A percentile compares a stretch with the other conserved stretches of the same genome.
Evolutionary conservation across 2,329 filamentous ascomycete species (phyloP).

Genomic region (Geosmithia flava): DNA sequence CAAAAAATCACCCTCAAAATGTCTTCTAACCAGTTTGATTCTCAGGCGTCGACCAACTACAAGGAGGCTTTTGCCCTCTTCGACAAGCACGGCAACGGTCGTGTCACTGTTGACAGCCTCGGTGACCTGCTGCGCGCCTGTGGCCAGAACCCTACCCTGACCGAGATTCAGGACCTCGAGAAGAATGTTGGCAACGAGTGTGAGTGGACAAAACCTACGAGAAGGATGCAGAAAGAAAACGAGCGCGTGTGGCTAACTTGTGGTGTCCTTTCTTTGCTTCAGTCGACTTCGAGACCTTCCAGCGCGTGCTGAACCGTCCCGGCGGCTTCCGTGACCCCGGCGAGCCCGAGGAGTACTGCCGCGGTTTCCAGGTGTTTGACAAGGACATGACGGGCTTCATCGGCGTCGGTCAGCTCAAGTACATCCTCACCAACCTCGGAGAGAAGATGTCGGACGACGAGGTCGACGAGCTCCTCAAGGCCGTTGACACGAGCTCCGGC

Average conservation of each 20-base stretch:
- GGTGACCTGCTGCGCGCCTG: slow-evolving; percentile 93
- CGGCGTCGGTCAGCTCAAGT: slow-evolving; percentile 92
- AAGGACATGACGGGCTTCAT: slow-evolving; percentile 99
- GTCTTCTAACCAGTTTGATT: slow-evolving; percentile 39
- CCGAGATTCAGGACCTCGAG: slow-evolving; percentile 88
- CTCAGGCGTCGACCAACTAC: slow-evolving; percentile 86
- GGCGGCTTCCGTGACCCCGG: slow-evolving; percentile 97
- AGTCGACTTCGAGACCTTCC: slow-evolving; percentile 98
- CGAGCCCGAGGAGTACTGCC: slow-evolving; percentile 96
- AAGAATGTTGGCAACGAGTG: slow-evolving; percentile 82
- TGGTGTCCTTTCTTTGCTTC: not conserved
- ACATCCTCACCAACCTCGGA: slow-evolving; percentile 93
- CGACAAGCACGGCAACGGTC: slow-evolving; percentile 96
- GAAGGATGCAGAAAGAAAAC: not conserved
- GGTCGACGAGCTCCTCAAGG: slow-evolving; percentile 97
- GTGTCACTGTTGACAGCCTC: slow-evolving; percentile 73
- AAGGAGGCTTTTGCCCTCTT: slow-evolving; percentile 99
- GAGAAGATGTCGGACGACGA: slow-evolving; percentile 99
- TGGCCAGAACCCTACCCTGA: slow-evolving; percentile 91
- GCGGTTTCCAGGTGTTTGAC: slow-evolving; percentile 98
- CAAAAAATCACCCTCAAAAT: slow-evolving; percentile 15
- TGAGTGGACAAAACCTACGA: slow-evolving; percentile 37
- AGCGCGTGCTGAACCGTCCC: slow-evolving; percentile 91
- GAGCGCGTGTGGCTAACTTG: slow-evolving; percentile 4
- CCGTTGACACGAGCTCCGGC: slow-evolving; percentile 87